These are phyloP conservation scores for Tetrapisispora namnaoensis DNA, from an alignment of 805 yeast species.

Conservation along the genomic window DNA sequence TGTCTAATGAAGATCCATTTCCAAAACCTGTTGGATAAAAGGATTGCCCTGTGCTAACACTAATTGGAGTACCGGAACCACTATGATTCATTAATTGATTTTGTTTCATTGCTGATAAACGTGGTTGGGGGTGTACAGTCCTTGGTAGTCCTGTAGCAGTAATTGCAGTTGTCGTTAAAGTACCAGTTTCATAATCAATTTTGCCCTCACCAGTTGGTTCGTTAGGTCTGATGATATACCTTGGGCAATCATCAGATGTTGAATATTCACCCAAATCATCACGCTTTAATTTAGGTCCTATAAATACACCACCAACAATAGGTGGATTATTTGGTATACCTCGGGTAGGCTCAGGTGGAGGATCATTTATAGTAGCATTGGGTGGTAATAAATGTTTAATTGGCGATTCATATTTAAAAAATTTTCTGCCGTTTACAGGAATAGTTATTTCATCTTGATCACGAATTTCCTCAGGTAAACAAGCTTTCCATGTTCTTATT, in stretches of 20 bases:
- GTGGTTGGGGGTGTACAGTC: slow-evolving; percentile 14
- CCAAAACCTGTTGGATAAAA: slow-evolving; percentile 2
- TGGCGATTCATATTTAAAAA: slow-evolving; percentile 74
- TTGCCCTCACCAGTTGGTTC: slow-evolving; percentile 31
- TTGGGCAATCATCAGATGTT: slow-evolving; percentile 38
- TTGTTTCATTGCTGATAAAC: slow-evolving; percentile 17
- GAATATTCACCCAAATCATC: slow-evolving; percentile 78
- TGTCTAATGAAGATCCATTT: background rate
- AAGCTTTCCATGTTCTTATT: slow-evolving; percentile 97
- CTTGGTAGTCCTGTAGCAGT: slow-evolving; percentile 17
- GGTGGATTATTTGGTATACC: slow-evolving; percentile 89
- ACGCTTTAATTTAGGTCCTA: slow-evolving; percentile 60
- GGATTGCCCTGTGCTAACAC: slow-evolving; percentile 2
- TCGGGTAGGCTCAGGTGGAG: slow-evolving; percentile 71
- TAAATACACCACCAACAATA: slow-evolving; percentile 81
- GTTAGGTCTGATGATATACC: slow-evolving; percentile 36
- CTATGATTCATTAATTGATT: background rate
- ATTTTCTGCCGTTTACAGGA: slow-evolving; percentile 59
- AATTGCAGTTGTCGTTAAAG: slow-evolving; percentile 8
- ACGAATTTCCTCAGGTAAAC: slow-evolving; percentile 93
- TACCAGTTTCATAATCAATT: slow-evolving; percentile 26
- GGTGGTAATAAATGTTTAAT: slow-evolving; percentile 66
- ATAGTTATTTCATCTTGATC: slow-evolving; percentile 70
- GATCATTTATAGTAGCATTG: slow-evolving; percentile 61
- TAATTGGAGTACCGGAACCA: background rate